Conservation (phyloP, 106 monocot genomes). For the Dioscorea alata region DNA sequence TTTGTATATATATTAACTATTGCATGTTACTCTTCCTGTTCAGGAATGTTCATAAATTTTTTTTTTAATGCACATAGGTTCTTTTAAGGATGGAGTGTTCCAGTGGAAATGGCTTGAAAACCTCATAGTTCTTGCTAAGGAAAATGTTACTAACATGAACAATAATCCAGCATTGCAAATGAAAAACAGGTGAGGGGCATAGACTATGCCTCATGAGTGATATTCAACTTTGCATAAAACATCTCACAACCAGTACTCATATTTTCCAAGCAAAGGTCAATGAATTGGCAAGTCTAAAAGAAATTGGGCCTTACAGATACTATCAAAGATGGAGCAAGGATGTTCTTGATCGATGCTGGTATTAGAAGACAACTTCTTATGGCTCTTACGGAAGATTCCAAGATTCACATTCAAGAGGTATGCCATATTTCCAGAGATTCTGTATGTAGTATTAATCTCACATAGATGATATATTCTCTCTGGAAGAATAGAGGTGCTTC, state of each 20-base stretch:
- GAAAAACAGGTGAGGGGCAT: slow-evolving; percentile 42
- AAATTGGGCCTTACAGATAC: slow-evolving; percentile 93
- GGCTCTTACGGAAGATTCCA: slow-evolving; percentile 96
- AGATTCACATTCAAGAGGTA: slow-evolving; percentile 96
- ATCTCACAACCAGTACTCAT: slow-evolving; percentile 7
- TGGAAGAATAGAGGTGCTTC: no score
- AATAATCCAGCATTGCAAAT: slow-evolving; percentile 70
- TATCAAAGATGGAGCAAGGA: slow-evolving; percentile 94
- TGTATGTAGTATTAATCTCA: no score
- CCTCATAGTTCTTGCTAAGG: slow-evolving; percentile 90
- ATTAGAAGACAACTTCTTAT: slow-evolving; percentile 81
- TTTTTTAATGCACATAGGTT: slow-evolving; percentile 28
- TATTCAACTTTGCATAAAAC: not conserved
- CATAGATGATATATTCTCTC: no score
- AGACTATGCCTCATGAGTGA: not conserved
- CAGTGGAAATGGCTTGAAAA: slow-evolving; percentile 99
- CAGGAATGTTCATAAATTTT: no score
- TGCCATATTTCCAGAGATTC: not conserved
- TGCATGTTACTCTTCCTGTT: no score
- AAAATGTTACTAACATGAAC: slow-evolving; percentile 92
- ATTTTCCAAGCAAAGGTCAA: slow-evolving; percentile 32
- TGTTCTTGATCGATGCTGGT: slow-evolving; percentile 83
- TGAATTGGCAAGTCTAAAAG: slow-evolving; percentile 34
- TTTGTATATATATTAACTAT: no score
- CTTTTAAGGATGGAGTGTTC: slow-evolving; percentile 96